A percentile compares a stretch with the other conserved stretches of the same genome.
Evolutionary conservation across 2,329 filamentous ascomycete species (phyloP).

Genomic region (Fusarium pininemorale): DNA sequence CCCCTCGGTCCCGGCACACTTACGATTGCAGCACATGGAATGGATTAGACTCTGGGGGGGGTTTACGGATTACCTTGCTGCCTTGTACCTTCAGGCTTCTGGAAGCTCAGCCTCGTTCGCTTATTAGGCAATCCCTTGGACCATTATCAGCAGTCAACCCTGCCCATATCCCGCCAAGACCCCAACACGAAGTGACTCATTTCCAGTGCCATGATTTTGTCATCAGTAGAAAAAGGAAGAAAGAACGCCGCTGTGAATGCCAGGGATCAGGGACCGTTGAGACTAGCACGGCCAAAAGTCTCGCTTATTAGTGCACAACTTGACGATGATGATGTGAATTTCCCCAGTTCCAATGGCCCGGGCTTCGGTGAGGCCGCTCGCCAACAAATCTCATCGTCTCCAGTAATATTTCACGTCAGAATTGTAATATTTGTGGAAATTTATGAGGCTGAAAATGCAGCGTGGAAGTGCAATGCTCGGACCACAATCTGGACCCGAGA

Average conservation of each 20-base stretch:
- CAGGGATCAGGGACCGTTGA: slow-evolving; percentile 25
- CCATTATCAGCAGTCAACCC: not conserved
- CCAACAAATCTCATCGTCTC: not conserved
- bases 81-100: slow-evolving; percentile 17
- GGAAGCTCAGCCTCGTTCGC: slow-evolving; percentile 24
- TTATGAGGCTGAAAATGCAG: slow-evolving; percentile 24
- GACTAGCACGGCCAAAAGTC: not conserved
- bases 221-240: not conserved
- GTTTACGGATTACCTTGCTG: not conserved
- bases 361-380: slow-evolving; percentile 25
- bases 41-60: not conserved
- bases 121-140: not conserved
- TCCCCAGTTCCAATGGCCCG: not conserved
- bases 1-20: not conserved
- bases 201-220: slow-evolving; percentile 21
- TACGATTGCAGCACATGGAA: not conserved
- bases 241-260: not conserved
- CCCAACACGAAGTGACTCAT: slow-evolving; percentile 25
- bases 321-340: slow-evolving; percentile 7
- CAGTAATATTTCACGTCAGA: not conserved
- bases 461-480: not conserved
- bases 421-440: slow-evolving; percentile 1
- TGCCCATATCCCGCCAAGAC: slow-evolving; percentile 8
- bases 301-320: slow-evolving; percentile 12
- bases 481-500: not conserved